Conservation (phyloP, 176 grass and related monocot genomes). For the Poa pratensis region DNA sequence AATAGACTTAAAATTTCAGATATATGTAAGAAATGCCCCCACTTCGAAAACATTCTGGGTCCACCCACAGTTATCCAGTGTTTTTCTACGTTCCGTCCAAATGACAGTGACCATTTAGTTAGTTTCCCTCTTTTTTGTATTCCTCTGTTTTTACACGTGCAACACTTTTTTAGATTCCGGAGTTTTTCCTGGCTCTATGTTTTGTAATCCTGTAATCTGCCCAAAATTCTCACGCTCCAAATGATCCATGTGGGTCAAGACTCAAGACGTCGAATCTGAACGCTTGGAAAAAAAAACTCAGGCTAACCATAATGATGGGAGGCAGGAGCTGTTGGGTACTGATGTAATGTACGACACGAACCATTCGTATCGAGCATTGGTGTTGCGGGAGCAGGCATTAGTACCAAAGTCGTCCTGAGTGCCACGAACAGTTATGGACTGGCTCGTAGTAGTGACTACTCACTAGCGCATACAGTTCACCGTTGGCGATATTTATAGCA, state of each 20-base stretch:
- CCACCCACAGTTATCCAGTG: no score
- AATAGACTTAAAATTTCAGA: no score
- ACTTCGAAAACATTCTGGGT: no score
- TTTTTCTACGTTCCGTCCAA: no score
- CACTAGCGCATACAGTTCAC: background rate
- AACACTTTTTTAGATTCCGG: no score
- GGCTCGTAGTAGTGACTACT: background rate
- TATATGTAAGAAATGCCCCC: no score
- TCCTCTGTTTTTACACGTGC: no score
- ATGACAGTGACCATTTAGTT: no score
- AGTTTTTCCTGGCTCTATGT: no score
- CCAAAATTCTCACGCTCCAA: background rate
- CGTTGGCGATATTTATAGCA: background rate
- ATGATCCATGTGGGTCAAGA: background rate
- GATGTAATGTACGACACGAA: background rate
- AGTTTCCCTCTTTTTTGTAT: no score
- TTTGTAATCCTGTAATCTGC: no score
- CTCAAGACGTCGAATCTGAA: background rate
- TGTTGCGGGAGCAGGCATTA: background rate
- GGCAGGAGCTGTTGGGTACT: background rate
- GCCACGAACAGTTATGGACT: background rate
- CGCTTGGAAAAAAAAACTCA: background rate
- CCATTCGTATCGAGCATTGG: background rate
- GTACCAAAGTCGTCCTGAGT: background rate
- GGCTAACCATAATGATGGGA: background rate